Conservation (phyloP, 139 green algal genomes). For the Chlorella sp. region DNA sequence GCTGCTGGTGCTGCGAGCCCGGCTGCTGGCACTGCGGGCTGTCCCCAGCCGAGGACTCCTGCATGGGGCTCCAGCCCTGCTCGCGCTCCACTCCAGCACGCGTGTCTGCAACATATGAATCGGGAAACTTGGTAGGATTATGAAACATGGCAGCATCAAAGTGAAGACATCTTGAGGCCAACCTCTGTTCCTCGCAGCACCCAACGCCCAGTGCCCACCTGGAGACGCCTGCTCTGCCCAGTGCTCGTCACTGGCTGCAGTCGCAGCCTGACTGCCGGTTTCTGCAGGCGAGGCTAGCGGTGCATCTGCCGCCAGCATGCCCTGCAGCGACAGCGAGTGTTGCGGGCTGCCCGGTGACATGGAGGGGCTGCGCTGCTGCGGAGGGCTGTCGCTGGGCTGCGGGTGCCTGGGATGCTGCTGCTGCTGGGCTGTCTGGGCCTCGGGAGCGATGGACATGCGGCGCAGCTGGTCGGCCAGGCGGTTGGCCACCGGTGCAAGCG, state of each 20-base stretch:
- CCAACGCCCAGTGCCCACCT: no score
- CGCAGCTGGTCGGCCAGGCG: constrained; percentile 3
- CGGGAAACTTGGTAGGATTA: no score
- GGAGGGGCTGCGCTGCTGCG: constrained; percentile 13
- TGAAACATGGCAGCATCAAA: no score
- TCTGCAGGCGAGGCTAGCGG: no score
- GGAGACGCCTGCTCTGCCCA: no score
- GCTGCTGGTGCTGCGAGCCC: neutral
- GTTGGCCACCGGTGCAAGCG: constrained; percentile 16
- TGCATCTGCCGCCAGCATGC: neutral
- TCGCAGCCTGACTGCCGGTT: neutral
- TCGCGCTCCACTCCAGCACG: no score
- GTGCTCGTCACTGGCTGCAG: no score
- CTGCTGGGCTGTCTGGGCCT: neutral
- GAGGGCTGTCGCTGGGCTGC: constrained; percentile 1
- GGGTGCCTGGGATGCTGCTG: no score
- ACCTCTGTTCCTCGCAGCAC: no score
- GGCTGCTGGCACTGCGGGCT: neutral
- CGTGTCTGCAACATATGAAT: no score
- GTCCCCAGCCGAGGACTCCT: neutral
- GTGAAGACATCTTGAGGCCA: no score
- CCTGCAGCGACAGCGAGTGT: constrained; percentile 26
- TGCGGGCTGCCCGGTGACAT: constrained; percentile 1
- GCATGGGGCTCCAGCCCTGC: neutral
- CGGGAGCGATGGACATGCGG: constrained; percentile 27